These are phyloP conservation scores for Septoria linicola DNA, from an alignment of 2,329 filamentous ascomycete genomes.

Conservation along the genomic window DNA sequence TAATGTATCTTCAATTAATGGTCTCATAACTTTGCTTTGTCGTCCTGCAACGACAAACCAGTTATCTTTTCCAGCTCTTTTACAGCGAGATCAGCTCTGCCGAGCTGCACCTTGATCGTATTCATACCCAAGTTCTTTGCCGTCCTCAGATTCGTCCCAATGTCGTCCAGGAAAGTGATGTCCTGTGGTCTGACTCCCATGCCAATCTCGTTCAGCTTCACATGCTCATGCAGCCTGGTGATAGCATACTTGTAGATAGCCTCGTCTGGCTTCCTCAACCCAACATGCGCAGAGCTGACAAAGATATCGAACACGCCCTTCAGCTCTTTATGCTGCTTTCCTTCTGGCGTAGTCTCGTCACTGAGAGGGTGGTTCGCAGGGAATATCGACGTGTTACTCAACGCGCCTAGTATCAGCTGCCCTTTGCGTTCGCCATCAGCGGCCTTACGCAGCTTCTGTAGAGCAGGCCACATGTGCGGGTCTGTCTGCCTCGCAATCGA, in stretches of 20 bases:
- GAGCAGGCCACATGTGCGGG: constrained; percentile 83
- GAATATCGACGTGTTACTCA: constrained; percentile 89
- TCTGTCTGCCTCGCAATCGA: constrained; percentile 66
- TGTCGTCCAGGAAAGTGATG: constrained; percentile 87
- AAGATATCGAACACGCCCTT: constrained; percentile 78
- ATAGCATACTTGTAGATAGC: constrained; percentile 76
- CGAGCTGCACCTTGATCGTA: constrained; percentile 82
- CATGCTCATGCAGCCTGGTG: constrained; percentile 62
- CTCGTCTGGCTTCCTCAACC: constrained; percentile 82
- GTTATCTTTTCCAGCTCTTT: constrained; percentile 74
- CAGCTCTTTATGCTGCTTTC: constrained; percentile 51
- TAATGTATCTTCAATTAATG: no score
- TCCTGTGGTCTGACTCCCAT: constrained; percentile 61
- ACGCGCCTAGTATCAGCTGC: constrained; percentile 71
- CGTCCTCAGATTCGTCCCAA: constrained; percentile 86
- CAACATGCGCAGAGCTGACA: constrained; percentile 80
- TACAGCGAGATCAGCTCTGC: constrained; percentile 76
- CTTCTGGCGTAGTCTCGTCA: constrained; percentile 44
- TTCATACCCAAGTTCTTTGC: constrained; percentile 71
- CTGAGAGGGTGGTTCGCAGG: constrained; percentile 70
- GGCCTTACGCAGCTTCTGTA: constrained; percentile 60
- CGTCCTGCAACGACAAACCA: constrained; percentile 51
- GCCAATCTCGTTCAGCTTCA: constrained; percentile 55
- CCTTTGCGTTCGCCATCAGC: constrained; percentile 33
- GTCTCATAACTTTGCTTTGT: constrained; percentile 19